Conservation (phyloP, 2,329 filamentous ascomycete genomes). For the Parastagonospora nodorum region DNA sequence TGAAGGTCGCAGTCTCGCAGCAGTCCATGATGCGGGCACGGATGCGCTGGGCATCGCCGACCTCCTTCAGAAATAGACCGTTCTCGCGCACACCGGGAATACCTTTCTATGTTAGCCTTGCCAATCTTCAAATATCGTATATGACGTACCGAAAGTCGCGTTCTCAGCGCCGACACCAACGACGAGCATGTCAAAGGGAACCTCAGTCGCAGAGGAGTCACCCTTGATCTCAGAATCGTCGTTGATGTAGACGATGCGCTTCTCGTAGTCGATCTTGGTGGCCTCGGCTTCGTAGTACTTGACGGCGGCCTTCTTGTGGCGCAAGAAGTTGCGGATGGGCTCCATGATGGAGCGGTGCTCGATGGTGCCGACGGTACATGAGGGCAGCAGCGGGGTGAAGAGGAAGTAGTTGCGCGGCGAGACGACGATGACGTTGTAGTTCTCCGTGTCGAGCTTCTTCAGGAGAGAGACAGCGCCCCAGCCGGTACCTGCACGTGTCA, state of each 20-base stretch:
- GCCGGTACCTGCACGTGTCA: slow-evolving; percentile 72
- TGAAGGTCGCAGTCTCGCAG: slow-evolving; percentile 97
- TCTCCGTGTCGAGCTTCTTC: slow-evolving; percentile 98
- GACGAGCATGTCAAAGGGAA: slow-evolving; percentile 97
- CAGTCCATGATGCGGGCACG: slow-evolving; percentile 99
- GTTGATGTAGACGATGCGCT: slow-evolving; percentile 84
- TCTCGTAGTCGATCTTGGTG: slow-evolving; percentile 91
- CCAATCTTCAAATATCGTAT: neutral
- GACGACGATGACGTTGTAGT: slow-evolving; percentile 98
- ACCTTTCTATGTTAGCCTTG: slow-evolving; percentile 48
- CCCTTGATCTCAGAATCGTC: slow-evolving; percentile 95
- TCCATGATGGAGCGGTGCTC: slow-evolving; percentile 99
- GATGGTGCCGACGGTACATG: slow-evolving; percentile 95
- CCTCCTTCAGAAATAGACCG: slow-evolving; percentile 98
- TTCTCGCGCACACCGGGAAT: slow-evolving; percentile 94
- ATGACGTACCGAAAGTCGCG: slow-evolving; percentile 80
- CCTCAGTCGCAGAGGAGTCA: slow-evolving; percentile 78
- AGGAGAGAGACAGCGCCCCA: slow-evolving; percentile 96
- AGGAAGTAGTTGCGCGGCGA: slow-evolving; percentile 99
- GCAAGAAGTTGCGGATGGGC: slow-evolving; percentile 92
- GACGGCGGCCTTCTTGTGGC: slow-evolving; percentile 90
- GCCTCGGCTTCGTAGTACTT: slow-evolving; percentile 98
- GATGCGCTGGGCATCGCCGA: slow-evolving; percentile 92
- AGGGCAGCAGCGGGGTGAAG: slow-evolving; percentile 95
- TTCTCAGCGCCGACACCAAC: slow-evolving; percentile 98